phyloP scores from a whole-genome alignment of 2,329 filamentous ascomycete genomes.

The Plenodomus lindquistii region DNA sequence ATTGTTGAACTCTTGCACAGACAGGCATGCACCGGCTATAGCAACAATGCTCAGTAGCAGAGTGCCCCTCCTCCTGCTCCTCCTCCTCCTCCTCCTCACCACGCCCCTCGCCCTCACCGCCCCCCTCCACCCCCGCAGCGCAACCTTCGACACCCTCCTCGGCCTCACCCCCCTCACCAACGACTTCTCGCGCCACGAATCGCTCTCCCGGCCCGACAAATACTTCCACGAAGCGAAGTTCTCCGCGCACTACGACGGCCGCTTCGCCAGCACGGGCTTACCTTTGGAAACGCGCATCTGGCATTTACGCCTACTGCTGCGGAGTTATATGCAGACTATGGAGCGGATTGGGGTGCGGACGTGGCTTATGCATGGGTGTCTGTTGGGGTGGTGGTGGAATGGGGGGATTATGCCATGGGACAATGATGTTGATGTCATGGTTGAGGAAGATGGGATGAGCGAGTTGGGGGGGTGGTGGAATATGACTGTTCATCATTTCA shows the following conservation, averaged over 20 bases:
- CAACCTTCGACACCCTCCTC: conserved; percentile 8
- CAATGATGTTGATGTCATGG: conserved; percentile 63
- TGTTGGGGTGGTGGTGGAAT: conserved; percentile 68
- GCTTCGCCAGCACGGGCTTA: conserved; percentile 55
- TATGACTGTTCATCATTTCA: conserved; percentile 59
- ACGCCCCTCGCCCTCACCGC: not conserved
- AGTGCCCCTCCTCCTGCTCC: not conserved
- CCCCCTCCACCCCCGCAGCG: conserved; percentile 5
- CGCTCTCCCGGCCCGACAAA: conserved; percentile 22
- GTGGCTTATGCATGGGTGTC: conserved; percentile 66
- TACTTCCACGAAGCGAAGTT: conserved; percentile 50
- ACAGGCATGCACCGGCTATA: not conserved
- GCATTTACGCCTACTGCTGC: conserved; percentile 57
- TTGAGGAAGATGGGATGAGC: conserved; percentile 59
- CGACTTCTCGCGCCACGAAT: conserved; percentile 21
- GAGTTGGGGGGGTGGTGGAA: conserved; percentile 64
- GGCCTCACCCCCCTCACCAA: conserved; percentile 24
- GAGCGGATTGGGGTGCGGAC: conserved; percentile 60
- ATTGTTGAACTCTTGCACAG: no score
- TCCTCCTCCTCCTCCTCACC: conserved; percentile 6
- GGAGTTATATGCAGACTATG: conserved; percentile 62
- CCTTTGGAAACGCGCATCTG: conserved; percentile 52
- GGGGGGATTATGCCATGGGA: conserved; percentile 65
- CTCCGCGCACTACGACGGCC: conserved; percentile 61
- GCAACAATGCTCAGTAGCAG: not conserved